A percentile compares a stretch with the other conserved stretches of the same genome.
Conservation (phyloP, 805 yeast species). For the Wickerhamomyces strasburgensis region DNA sequence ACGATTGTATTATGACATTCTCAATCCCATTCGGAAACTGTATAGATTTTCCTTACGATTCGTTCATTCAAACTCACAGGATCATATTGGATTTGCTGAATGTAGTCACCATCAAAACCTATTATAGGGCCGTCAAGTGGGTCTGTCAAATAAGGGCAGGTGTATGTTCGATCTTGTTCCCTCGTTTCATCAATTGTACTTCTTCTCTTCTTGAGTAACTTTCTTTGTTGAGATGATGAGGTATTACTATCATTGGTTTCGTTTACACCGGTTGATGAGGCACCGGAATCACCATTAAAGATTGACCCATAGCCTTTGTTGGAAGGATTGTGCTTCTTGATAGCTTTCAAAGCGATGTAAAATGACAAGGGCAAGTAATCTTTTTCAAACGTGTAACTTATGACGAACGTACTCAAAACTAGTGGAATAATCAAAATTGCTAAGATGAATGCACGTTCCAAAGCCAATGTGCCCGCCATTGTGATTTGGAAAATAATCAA, state of each 20-base stretch:
- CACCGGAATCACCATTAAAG: not conserved
- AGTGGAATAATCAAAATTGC: conserved; percentile 73
- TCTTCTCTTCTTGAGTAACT: conserved; percentile 16
- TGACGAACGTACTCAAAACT: conserved; percentile 60
- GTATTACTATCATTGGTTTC: not conserved
- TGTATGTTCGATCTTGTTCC: conserved; percentile 48
- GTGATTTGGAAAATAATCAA: conserved; percentile 81
- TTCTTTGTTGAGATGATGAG: conserved; percentile 14
- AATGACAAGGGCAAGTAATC: conserved; percentile 76
- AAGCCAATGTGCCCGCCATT: conserved; percentile 86
- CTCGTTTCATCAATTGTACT: conserved; percentile 25
- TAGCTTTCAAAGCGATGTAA: conserved; percentile 84
- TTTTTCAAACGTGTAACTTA: conserved; percentile 76
- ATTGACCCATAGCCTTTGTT: conserved; percentile 1
- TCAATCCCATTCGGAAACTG: conserved; percentile 26
- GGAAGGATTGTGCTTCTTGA: conserved; percentile 27
- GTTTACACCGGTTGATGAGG: not conserved
- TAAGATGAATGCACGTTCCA: conserved; percentile 71
- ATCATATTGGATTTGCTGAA: conserved; percentile 22
- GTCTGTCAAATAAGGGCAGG: conserved; percentile 68
- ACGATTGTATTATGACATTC: too few species aligned
- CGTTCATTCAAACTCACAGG: conserved; percentile 19
- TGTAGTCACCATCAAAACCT: conserved; percentile 31
- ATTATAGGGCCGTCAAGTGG: conserved; percentile 84
- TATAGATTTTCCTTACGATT: conserved; percentile 16